Evolutionary conservation across 1,284 basidiomycete species (phyloP), one percentile per base, ranked within the genome.

Genomic region (Fomitopsis pinicola): DNA sequence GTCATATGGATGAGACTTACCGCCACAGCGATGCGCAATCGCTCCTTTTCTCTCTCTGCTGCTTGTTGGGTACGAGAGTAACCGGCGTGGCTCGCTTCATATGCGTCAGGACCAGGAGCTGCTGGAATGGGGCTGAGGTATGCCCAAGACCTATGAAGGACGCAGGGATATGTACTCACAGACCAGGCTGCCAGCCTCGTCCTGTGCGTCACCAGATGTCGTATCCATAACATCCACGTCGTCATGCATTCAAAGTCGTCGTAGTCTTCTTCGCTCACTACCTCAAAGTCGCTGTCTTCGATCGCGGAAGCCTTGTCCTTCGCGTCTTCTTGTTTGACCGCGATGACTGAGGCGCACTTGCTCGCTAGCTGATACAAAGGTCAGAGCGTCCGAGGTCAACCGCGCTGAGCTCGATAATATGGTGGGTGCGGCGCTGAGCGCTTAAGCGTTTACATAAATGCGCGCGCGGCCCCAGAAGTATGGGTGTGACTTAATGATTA

Each of bases 331-430:
- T 48, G 5, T 57, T 82, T 79, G 2, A 83, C 73, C 2, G 83
- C 86, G 33, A 88, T 73, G 62, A 88, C 86, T 0, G 83, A 84
- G 0, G 84, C 86, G 63, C 81, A 72, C 55, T 70, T 68, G 69
- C 80, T 86, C 0, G 75, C 78, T 38, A 88, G 75, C 62, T 82
- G 79, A 66, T 86, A 86, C 22, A 1, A 22, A 22, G 22, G 22
- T 22, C 22, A 22, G 22, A 22, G 22, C 22, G 22, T 22, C 22
- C 22, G 22, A 22, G 22, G 22, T 22, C 22, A 22, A 22, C 22
- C 22, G 22, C 22, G 22, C 22, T 22, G 22, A 22, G 22, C 22
- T 22, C 22, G 22, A 22, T 22, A 22, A 22, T 22, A 22, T 22
- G 22, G 22, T 22, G 22, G 22, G 22, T 22, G 22, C 22, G 22